Percentiles rank a stretch among this genome's conserved stretches.
Conservation (phyloP, 2,329 filamentous ascomycete species). For the Curvularia lunata region DNA sequence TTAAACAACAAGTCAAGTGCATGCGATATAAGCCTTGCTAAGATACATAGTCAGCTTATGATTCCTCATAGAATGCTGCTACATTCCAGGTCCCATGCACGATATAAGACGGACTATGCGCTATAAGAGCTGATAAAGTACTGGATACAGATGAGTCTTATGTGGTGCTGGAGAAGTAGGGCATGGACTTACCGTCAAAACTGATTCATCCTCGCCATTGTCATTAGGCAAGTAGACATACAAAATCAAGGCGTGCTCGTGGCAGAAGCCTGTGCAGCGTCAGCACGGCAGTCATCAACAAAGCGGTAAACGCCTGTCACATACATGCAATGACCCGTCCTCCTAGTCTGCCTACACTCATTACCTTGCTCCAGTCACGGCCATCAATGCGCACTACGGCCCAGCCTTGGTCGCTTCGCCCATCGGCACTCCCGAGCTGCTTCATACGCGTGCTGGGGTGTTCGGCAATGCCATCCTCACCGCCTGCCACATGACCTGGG, state of each 20-base stretch:
- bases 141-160: slow-evolving; percentile 45
- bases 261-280: slow-evolving; percentile 64
- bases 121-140: slow-evolving; percentile 67
- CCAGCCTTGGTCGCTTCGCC: slow-evolving; percentile 81
- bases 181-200: slow-evolving; percentile 68
- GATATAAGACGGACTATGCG: slow-evolving; percentile 26
- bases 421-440: slow-evolving; percentile 59
- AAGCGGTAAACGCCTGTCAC: slow-evolving; percentile 28
- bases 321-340: slow-evolving; percentile 90
- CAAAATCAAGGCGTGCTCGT: slow-evolving; percentile 80
- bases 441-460: slow-evolving; percentile 84
- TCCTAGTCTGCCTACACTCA: slow-evolving; percentile 88
- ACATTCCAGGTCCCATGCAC: not conserved
- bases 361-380: slow-evolving; percentile 90
- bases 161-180: not conserved
- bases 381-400: slow-evolving; percentile 90
- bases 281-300: slow-evolving; percentile 11
- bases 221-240: slow-evolving; percentile 83
- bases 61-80: not conserved
- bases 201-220: slow-evolving; percentile 71
- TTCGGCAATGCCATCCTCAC: slow-evolving; percentile 71
- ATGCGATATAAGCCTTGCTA: too few relatives aligned
- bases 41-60: too few relatives aligned
- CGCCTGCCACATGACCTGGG: slow-evolving; percentile 71
- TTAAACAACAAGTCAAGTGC: too few relatives aligned